phyloP scores from a whole-genome alignment of 2,329 filamentous ascomycete genomes.

The Arthrobotrys entomopaga region DNA sequence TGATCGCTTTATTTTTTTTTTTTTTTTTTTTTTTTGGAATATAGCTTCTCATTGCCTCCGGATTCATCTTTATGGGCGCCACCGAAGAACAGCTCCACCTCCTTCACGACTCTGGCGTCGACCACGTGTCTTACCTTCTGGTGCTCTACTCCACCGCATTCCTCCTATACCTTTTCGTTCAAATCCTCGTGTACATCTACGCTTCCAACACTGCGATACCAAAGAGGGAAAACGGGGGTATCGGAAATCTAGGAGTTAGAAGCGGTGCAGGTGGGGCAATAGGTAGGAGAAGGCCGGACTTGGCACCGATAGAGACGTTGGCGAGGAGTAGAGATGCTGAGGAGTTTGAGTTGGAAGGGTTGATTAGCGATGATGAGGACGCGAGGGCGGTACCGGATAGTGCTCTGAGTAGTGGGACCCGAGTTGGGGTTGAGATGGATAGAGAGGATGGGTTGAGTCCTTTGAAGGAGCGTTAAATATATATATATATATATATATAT shows the following conservation, averaged over 20 bases:
- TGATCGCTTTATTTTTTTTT: background rate
- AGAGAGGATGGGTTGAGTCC: constrained; percentile 6
- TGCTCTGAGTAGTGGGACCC: constrained; percentile 62
- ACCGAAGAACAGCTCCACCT: constrained; percentile 91
- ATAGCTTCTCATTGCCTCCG: constrained; percentile 87
- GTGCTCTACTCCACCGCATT: constrained; percentile 92
- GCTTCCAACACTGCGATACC: constrained; percentile 26
- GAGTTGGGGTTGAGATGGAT: constrained; percentile 29
- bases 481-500: too few species aligned
- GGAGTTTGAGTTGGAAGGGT: constrained; percentile 90
- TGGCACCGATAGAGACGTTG: constrained; percentile 58
- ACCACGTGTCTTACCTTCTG: constrained; percentile 90
- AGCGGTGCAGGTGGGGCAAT: constrained; percentile 61
- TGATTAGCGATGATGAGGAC: constrained; percentile 84
- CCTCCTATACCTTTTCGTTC: constrained; percentile 78
- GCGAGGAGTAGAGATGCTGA: constrained; percentile 76
- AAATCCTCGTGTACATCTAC: constrained; percentile 44
- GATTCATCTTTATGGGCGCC: constrained; percentile 96
- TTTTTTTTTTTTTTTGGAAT: background rate
- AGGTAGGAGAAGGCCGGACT: constrained; percentile 46
- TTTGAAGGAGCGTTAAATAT: constrained; percentile 17
- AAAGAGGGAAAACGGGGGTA: constrained; percentile 57
- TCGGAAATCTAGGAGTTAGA: constrained; percentile 64
- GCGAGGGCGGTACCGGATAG: constrained; percentile 63
- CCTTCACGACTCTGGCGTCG: constrained; percentile 77